phyloP scores from a whole-genome alignment of 768 basidiomycete genomes.

The Leccinellum albellum region DNA sequence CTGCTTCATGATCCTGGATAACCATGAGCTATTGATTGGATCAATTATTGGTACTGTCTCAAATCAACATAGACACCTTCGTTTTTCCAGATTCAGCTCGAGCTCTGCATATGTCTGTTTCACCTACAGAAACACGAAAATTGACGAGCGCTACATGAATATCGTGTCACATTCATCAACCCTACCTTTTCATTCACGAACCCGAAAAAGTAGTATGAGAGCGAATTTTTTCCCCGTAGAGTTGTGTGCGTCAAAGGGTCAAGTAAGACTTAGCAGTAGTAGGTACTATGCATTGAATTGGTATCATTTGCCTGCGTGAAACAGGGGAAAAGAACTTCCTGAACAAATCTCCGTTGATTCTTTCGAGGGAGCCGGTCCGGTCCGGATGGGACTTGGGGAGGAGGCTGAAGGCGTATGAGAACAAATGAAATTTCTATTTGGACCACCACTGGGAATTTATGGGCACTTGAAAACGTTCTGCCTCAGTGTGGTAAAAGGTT shows the following conservation, averaged over 20 bases:
- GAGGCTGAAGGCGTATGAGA: background rate
- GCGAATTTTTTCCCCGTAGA: background rate
- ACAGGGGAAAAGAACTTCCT: background rate
- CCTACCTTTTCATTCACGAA: background rate
- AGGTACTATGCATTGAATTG: background rate
- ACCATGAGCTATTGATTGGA: background rate
- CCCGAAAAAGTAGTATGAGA: background rate
- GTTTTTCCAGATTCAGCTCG: background rate
- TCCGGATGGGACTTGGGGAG: background rate
- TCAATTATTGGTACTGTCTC: background rate
- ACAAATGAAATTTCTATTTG: background rate
- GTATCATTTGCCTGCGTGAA: background rate
- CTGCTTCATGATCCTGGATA: background rate
- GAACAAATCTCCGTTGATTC: background rate
- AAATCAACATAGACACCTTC: background rate
- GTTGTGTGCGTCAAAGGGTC: background rate
- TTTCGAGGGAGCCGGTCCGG: background rate
- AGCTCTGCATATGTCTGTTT: background rate
- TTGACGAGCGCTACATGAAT: background rate
- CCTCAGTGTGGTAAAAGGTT: no score
- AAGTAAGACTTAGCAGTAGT: background rate
- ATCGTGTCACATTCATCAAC: background rate
- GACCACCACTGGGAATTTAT: background rate
- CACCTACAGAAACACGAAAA: background rate
- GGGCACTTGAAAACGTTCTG: background rate